Evolutionary conservation across 2,329 filamentous ascomycete genomes (phyloP), one percentile per base, ranked within the genome.

Genomic region (Didymella arachidicola): DNA sequence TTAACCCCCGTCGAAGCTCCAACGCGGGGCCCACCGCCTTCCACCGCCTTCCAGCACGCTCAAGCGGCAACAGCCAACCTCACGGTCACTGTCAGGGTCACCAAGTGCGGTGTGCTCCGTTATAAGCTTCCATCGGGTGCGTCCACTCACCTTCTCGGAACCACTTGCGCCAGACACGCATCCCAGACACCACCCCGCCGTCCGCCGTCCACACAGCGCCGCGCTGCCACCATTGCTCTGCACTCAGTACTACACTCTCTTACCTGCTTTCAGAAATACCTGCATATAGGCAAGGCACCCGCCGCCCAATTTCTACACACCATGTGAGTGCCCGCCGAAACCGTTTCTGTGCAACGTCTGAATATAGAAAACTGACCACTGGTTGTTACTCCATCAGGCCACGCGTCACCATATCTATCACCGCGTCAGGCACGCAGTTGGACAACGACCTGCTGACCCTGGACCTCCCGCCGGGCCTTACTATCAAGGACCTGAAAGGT

Each of bases 401-500:
- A 59, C 90, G 89, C 78, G 89, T 96, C 79, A 95, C 92, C 51
- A 87, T 97, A 78, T 92, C 87, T 77, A 90, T 96, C 75, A 90
- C 90, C 74, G 89, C 90, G 65, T 87, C 89, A 64, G 87, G 90
- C 74, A 83, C 87, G 74, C 79, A 80, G 67, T 72, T 81, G 59
- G 89, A 92, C 75, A 86, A 89, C 64, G 90, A 92, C 72, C 85
- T 96, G 72, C 83, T 97, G 69, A 89, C 87, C 57, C 86, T 96
- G 66, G 92, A 97, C 70, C 87, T 97, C 66, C 89, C 90, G 61
- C 84, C 88, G 41, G 91, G 92, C 70, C 92, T 95, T 83, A 92
- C 91, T 46, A 80, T 98, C 68, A 89, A 89, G 71, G 89, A 92
- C 52, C 86, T 99, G 66, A 96, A 96, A 78, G 90, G 89, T 73